A percentile compares a stretch with the other conserved stretches of the same genome.
These are phyloP conservation scores for Botryotinia globosa DNA, from an alignment of 2,329 filamentous ascomycete species.

Conservation along the genomic window DNA sequence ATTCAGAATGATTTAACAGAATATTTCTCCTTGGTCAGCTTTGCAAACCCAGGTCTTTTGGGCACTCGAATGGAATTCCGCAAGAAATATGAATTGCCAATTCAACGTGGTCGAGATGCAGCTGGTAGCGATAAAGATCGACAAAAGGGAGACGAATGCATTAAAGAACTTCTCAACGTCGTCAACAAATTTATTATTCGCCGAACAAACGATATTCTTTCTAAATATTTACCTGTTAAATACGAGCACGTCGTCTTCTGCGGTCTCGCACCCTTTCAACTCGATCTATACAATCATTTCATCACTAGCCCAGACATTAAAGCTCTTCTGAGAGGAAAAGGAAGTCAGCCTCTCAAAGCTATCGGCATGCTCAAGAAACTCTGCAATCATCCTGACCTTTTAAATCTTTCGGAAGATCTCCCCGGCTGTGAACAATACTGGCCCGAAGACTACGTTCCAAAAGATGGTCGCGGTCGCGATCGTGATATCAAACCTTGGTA, in stretches of 20 bases:
- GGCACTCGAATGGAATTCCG: conserved; percentile 88
- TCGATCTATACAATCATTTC: conserved; percentile 94
- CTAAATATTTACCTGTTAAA: conserved; percentile 96
- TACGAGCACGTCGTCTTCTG: conserved; percentile 99
- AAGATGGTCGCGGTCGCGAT: conserved; percentile 82
- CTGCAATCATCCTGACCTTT: conserved; percentile 94
- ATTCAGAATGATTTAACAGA: conserved; percentile 99
- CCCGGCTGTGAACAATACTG: conserved; percentile 80
- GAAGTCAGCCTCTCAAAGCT: conserved; percentile 91
- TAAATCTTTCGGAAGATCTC: conserved; percentile 78
- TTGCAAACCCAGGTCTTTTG: conserved; percentile 89
- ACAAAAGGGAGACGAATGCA: conserved; percentile 77
- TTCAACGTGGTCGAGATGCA: conserved; percentile 86
- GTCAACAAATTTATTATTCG: conserved; percentile 99
- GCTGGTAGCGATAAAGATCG: conserved; percentile 80
- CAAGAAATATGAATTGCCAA: conserved; percentile 90
- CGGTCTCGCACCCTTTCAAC: conserved; percentile 87
- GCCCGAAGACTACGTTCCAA: conserved; percentile 84
- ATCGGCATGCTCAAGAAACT: conserved; percentile 97
- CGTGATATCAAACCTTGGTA: conserved; percentile 94
- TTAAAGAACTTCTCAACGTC: conserved; percentile 73
- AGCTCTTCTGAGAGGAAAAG: conserved; percentile 85
- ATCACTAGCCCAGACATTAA: conserved; percentile 95
- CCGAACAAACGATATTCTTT: conserved; percentile 94
- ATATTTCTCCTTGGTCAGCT: conserved; percentile 93